Conservation (phyloP, 192 early-diverging fungal species). For the Helicostylum pulchrum region DNA sequence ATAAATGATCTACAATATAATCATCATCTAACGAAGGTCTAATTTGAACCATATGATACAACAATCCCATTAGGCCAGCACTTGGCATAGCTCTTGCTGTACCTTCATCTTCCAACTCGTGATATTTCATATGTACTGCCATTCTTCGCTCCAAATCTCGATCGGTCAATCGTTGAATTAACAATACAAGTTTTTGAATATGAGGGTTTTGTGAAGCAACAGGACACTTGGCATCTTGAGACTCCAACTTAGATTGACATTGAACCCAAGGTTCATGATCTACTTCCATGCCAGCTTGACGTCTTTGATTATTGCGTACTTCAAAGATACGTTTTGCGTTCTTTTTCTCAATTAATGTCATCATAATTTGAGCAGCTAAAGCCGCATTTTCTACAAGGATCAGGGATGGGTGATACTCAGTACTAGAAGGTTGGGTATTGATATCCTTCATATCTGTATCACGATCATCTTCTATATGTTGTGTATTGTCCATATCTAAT, state of each 20-base stretch:
- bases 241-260: constrained; percentile 12
- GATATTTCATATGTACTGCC: constrained; percentile 40
- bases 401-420: neutral
- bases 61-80: constrained; percentile 36
- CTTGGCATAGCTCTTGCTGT: constrained; percentile 43
- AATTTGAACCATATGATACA: constrained; percentile 39
- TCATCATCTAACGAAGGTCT: constrained; percentile 32
- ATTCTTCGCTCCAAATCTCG: constrained; percentile 25
- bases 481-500: constrained; percentile 22
- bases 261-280: constrained; percentile 22
- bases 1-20: constrained; percentile 30
- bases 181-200: constrained; percentile 26
- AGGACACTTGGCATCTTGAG: neutral
- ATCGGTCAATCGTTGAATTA: constrained; percentile 30
- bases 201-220: constrained; percentile 16
- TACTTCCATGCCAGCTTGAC: neutral
- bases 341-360: constrained; percentile 29
- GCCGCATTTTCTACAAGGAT: constrained; percentile 11
- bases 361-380: constrained; percentile 17
- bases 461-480: constrained; percentile 8
- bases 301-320: constrained; percentile 16
- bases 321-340: constrained; percentile 25
- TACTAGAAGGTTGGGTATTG: neutral
- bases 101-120: constrained; percentile 42
- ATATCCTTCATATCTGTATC: neutral